Conservation (phyloP, 2,329 filamentous ascomycete genomes). For the Ploettnerulaceae sp. region DNA sequence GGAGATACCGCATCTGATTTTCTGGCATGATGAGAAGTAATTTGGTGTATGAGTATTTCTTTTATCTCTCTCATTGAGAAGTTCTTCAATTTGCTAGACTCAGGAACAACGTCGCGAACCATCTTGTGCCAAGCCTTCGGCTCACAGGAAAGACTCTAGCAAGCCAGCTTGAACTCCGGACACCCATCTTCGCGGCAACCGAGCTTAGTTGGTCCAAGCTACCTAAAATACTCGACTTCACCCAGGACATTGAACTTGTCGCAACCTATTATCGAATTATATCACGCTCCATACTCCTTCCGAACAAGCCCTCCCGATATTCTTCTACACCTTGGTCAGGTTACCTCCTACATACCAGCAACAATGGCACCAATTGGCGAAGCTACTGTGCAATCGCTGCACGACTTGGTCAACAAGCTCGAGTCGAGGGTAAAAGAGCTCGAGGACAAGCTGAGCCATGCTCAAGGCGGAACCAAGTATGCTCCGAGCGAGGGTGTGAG, state of each 20-base stretch:
- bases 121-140: conserved; percentile 5
- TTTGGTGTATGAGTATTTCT: too few species aligned
- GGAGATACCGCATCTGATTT: too few species aligned
- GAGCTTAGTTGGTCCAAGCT: conserved; percentile 10
- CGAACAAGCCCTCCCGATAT: conserved; percentile 9
- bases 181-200: conserved; percentile 10
- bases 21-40: too few species aligned
- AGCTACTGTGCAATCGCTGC: conserved; percentile 73
- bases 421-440: conserved; percentile 83
- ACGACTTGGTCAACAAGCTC: conserved; percentile 76
- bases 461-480: conserved; percentile 49
- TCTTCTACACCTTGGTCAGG: conserved; percentile 28
- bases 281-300: conserved; percentile 3
- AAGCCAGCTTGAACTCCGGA: conserved; percentile 1
- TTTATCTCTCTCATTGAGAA: too few species aligned
- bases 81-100: background rate
- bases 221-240: conserved; percentile 18
- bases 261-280: conserved; percentile 16
- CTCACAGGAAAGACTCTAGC: conserved; percentile 7
- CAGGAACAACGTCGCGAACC: background rate
- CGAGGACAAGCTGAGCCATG: conserved; percentile 61
- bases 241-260: conserved; percentile 16
- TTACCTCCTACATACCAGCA: conserved; percentile 29
- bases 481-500: conserved; percentile 64
- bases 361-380: conserved; percentile 87